Base-by-base conservation (phyloP, 768 basidiomycete genomes). In the Lactarius quietus region DNA sequence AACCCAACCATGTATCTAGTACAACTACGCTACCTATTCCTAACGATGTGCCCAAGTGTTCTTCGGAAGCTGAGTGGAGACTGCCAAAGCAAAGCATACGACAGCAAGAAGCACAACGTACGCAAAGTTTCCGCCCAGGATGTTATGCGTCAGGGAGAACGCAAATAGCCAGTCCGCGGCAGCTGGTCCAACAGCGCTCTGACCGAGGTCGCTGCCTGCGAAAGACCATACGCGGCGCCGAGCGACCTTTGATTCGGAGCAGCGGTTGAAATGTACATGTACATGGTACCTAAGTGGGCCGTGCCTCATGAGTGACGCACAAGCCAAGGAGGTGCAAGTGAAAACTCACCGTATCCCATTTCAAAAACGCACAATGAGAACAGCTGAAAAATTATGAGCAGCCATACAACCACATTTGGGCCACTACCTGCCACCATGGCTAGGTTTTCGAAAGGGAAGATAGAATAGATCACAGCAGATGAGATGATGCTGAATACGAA, bases 401-500 rank as follows among this genome's bases (percentile, higher is more conserved):
- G 14, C 48, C 48, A 51, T 28, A 51, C 26, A 7, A 26, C 5
- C 23, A 33, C 6, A 12, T 38, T 38, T 26, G 23, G 14, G 23
- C 56, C 56, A 26, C 35, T 18, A 2, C n/a, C 29, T 4, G 23
- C 48, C 5, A 23, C 23, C n/a, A 26, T 17, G 3, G 56, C 56
- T 8, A 41, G 14, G n/a, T 31, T 59, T n/a, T 51, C 41, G 31
- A 73, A n/a, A 6, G 76, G 76, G 55, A 77, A 77, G 35, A 71
- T 29, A 3, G 62, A 56, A 48, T 73, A 70, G 51, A 71, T 52
- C 1, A 69, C 69, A 7, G 72, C 41, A 55, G 73, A 64, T 23
- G 73, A 71, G 39, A 62, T 8, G 58, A 74, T 64, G 17, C 73
- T 65, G 12, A 61, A 35, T 5, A 67, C 63, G 61, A 77, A 73